Evolutionary conservation across 208 protist genomes (phyloP), one percentile per base, ranked within the genome.

Genomic region (Histomonas meleagridis): DNA sequence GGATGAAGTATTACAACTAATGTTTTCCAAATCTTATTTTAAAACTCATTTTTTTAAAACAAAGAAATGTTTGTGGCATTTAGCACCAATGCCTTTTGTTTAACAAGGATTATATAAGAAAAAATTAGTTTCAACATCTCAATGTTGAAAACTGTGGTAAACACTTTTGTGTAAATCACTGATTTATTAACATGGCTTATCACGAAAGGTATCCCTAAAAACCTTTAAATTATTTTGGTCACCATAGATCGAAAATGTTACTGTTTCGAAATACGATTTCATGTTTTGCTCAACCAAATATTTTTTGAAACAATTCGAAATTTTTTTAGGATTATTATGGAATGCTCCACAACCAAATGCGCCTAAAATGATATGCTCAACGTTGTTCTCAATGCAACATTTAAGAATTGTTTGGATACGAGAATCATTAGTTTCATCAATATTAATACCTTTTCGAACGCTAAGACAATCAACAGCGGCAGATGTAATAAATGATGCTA

Each of bases 291-390:
- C 76, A 57, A 86, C 46, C 0, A 86, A 35, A 86, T 86, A 86
- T 16, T 86, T 86, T 57, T 86, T 86, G 46, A 86, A 86, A 0
- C n/a, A 40, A 18, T 32, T 10, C 7, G 76, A 9, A 55, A 86
- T 38, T 18, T 51, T 28, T 86, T 86, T 28, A 18, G 76, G 40
- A 55, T 86, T 38, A 35, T 86, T 86, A 16, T 9, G 5, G 55
- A 86, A 86, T 55, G 76, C 76, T 12, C 76, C 76, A 86, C 76
- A 86, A 1, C 76, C 76, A 55, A 51, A 86, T 5, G 76, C 46
- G n/a, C 46, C 76, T 38, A 86, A 46, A 38, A 86, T 35, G 18
- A 86, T 32, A 38, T 86, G 26, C 38, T 86, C 55, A 18, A 86
- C 76, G 38, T n/a, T n/a, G 26, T 86, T 86, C 38, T 51, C 40